Evolutionary conservation across 2,329 filamentous ascomycete species (phyloP), one percentile per base, ranked within the genome.

Genomic region (Fusarium sp.): DNA sequence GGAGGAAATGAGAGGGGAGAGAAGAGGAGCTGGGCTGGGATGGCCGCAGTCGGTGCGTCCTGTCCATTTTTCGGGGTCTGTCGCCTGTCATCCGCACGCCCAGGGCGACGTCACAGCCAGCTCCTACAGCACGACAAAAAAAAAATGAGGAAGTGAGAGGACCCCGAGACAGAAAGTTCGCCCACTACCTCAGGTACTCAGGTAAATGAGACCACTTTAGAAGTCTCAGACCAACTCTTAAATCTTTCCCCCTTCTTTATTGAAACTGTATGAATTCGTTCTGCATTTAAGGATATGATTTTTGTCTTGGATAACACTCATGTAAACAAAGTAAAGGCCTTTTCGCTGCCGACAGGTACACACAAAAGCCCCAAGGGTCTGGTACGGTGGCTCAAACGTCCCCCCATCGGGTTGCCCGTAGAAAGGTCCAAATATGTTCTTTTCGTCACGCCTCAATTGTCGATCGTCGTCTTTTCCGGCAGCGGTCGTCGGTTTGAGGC

Each of bases 31-130:
- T 39, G 40, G 43, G 35, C n/a, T 47, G 30, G 43, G 59, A 35
- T 67, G 66, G 56, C 61, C 68, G 70, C 64, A 68, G 65, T 72
- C 68, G 70, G 71, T 67, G 59, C 59, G 57, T 67, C 64, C 55
- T 57, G 55, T 33, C 24, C 56, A 70, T 65, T 72, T 71, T 71
- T 72, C 52, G 59, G 65, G 35, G 35, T 37, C 35, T 37, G 35
- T 37, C 35, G 35, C 35, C n/a, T 37, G 35, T 37, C 35, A 37
- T 37, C 35, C n/a, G 35, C n/a, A n/a, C 35, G 19, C 17, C n/a
- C 35, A 37, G 35, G 35, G 15, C 35, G 35, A 37, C 35, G 35
- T 37, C 35, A 37, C 35, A 59, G 33, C 49, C 49, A 51, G 56
- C 59, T 51, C 50, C 51, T 56, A 47, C 46, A 24, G 24, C 7